Evolutionary conservation across 2,329 filamentous ascomycete genomes (phyloP).

Genomic region (Aspergillus felis): DNA sequence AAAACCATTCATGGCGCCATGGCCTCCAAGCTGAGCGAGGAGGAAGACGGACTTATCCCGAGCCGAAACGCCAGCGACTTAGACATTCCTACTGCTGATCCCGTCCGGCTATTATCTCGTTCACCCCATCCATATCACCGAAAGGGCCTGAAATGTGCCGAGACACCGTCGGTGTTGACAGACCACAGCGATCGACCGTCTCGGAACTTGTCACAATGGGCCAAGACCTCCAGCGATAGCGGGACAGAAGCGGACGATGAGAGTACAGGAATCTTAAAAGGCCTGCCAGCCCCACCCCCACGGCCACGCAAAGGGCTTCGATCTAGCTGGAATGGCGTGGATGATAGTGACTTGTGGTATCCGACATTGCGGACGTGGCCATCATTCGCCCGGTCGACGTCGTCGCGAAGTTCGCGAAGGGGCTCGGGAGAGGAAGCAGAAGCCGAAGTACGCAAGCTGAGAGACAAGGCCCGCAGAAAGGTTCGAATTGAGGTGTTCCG

Average conservation of each 20-base stretch:
- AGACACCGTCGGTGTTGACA: slow-evolving; percentile 44
- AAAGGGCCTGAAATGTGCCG: slow-evolving; percentile 53
- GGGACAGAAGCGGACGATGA: slow-evolving; percentile 96
- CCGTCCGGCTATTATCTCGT: slow-evolving; percentile 52
- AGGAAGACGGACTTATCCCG: slow-evolving; percentile 24
- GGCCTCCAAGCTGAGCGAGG: slow-evolving; percentile 27
- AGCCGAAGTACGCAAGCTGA: slow-evolving; percentile 18
- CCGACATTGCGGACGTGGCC: slow-evolving; percentile 29
- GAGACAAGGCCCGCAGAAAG: slow-evolving; percentile 26
- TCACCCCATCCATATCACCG: slow-evolving; percentile 67
- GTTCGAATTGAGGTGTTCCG: slow-evolving; percentile 42
- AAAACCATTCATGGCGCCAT: slow-evolving; percentile 28
- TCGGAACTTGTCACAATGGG: slow-evolving; percentile 44
- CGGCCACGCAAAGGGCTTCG: slow-evolving; percentile 74
- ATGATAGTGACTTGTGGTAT: slow-evolving; percentile 28
- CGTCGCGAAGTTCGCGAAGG: slow-evolving; percentile 22
- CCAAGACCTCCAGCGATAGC: slow-evolving; percentile 72
- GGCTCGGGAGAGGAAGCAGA: slow-evolving; percentile 30
- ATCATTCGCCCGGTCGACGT: slow-evolving; percentile 26
- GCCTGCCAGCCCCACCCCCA: slow-evolving; percentile 73
- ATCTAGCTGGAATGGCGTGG: slow-evolving; percentile 28
- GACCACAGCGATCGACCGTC: slow-evolving; percentile 31
- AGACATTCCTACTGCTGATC: slow-evolving; percentile 16
- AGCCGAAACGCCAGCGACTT: slow-evolving; percentile 17
- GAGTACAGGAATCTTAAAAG: slow-evolving; percentile 69